Evolutionary conservation across 805 yeast species (phyloP).

Genomic region (Nakazawaea ambrosiae): DNA sequence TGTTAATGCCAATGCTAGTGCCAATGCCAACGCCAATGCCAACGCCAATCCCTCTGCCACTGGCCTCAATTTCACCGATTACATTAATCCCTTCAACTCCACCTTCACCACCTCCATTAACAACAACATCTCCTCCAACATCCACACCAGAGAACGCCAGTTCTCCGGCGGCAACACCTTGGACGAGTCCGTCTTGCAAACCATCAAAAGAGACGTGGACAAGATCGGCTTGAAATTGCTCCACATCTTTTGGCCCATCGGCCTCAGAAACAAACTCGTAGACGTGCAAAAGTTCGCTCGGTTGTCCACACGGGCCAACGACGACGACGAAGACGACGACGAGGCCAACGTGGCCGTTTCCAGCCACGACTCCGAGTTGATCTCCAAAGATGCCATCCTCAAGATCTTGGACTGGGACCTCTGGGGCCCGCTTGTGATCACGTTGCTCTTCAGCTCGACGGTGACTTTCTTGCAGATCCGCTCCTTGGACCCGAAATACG

Average conservation of each 20-base stretch:
- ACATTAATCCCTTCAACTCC: constrained; percentile 26
- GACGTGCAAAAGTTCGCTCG: constrained; percentile 19
- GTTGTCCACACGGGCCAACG: constrained; percentile 9
- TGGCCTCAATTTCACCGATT: constrained; percentile 17
- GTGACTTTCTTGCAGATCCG: constrained; percentile 36
- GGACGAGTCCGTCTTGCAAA: constrained; percentile 47
- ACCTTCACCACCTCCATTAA: constrained; percentile 15
- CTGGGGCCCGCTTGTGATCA: constrained; percentile 55
- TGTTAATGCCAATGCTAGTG: neutral
- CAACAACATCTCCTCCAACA: constrained; percentile 22
- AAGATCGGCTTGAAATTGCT: constrained; percentile 26
- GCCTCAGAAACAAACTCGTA: constrained; percentile 22
- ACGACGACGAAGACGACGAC: constrained; percentile 12
- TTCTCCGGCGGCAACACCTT: constrained; percentile 52
- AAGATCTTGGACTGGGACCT: constrained; percentile 50
- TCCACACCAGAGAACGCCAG: constrained; percentile 37
- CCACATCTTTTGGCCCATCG: constrained; percentile 30
- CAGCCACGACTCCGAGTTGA: constrained; percentile 22
- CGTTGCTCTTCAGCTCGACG: constrained; percentile 38
- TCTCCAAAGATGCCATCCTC: constrained; percentile 25
- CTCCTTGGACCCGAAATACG: constrained; percentile 20
- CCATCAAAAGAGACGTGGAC: constrained; percentile 30
- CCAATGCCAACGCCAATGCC: neutral
- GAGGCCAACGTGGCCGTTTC: constrained; percentile 14
- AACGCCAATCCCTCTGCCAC: neutral